Evolutionary conservation across 1,284 basidiomycete species (phyloP), one percentile per base, ranked within the genome.

Genomic region (Ustilago cynodontis): DNA sequence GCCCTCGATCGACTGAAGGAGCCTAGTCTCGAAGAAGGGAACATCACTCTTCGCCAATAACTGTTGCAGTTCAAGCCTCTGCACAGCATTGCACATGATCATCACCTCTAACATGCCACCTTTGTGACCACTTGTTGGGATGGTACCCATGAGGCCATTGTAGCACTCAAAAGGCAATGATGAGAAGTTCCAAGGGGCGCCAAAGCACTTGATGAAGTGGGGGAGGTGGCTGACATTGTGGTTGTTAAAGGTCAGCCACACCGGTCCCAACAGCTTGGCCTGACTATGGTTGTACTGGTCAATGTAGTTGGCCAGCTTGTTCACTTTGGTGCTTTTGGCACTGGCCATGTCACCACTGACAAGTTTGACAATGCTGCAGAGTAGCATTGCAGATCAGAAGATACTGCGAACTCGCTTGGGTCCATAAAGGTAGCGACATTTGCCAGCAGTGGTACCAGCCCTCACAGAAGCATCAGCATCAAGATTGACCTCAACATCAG

Each of bases 231-330:
- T 43, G 22, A 26, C 50, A n/a, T 39, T 51, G 20, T 61, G 59
- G 24, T 41, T 63, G 28, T 61, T 61, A 50, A 22, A 61, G 24
- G 59, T 53, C 35, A 61, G 20, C 59, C 59, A 61, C 16, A 8
- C 59, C 3, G 59, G 59, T 16, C 59, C 59, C 14, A 61, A 50
- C 14, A 53, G 18, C 11, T 43, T 53, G 11, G 59, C 33, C 39
- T 53, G 59, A 20, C 20, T n/a, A 10, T n/a, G 22, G 50, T 53
- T 53, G 50, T n/a, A 61, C 22, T 18, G 14, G 14, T 9, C 31
- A 28, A 61, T 43, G 22, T 26, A 22, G 5, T 53, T n/a, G 6
- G 18, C 59, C 2, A 61, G 50, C 33, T n/a, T 31, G 6, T 41
- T 5, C 24, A 61, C 50, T 13, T 61, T 37, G n/a, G n/a, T n/a